Evolutionary conservation across 176 grass and related monocot genomes (phyloP).

Genomic region (Oryza nivara): DNA sequence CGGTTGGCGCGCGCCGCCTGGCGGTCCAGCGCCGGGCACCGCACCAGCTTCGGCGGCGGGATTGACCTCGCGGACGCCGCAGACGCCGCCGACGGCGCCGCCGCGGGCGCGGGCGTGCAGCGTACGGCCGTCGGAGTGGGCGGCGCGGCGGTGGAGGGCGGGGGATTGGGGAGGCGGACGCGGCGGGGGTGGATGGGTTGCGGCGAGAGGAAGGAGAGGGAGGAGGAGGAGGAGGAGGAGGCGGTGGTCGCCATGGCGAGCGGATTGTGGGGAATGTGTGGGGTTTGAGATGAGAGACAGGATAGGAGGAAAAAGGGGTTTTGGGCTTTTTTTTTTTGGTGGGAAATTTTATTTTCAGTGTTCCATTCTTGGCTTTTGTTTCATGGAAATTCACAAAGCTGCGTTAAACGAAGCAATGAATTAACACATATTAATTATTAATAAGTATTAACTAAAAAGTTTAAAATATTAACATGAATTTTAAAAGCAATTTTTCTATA

Average conservation of each 20-base stretch:
- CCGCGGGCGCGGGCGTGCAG: not conserved
- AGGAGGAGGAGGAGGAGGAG: not conserved
- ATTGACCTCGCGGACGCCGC: not conserved
- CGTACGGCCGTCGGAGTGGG: not conserved
- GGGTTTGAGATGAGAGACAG: not conserved
- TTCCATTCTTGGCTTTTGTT: too few species aligned
- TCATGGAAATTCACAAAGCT: too few species aligned
- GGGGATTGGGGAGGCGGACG: not conserved
- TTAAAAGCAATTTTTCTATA: too few species aligned
- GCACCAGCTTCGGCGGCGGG: constrained; percentile 58
- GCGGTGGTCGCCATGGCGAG: not conserved
- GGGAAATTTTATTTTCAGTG: too few species aligned
- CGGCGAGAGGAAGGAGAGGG: not conserved
- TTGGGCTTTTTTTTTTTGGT: too few species aligned
- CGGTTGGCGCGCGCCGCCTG: constrained; percentile 63
- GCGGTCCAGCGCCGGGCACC: constrained; percentile 63
- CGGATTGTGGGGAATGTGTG: not conserved
- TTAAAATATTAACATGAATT: too few species aligned
- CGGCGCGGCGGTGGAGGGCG: not conserved
- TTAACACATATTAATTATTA: too few species aligned
- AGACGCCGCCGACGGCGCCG: not conserved
- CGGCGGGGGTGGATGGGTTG: not conserved
- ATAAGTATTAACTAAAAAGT: too few species aligned
- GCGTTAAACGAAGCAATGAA: too few species aligned
- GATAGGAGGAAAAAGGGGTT: not conserved